Conservation (phyloP, 2,329 filamentous ascomycete genomes). For the Venturia carpophila region DNA sequence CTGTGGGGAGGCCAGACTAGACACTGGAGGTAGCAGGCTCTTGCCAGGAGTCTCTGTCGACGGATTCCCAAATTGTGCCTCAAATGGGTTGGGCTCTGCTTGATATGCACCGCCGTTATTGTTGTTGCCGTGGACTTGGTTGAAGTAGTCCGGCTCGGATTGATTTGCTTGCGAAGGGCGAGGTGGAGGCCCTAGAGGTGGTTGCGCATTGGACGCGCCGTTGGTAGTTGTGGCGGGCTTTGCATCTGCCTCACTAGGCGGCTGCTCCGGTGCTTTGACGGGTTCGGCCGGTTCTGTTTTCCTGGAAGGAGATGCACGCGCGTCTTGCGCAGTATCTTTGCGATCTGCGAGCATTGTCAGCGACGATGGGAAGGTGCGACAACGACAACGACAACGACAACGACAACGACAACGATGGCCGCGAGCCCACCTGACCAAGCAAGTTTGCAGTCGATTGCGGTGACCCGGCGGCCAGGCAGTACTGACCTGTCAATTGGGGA, state of each 20-base stretch:
- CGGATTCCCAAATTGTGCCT: conserved; percentile 74
- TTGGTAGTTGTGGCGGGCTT: conserved; percentile 25
- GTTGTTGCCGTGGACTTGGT: conserved; percentile 35
- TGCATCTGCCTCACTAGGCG: conserved; percentile 24
- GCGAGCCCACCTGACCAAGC: background rate
- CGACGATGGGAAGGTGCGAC: background rate
- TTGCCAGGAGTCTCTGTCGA: conserved; percentile 72
- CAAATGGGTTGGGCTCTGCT: conserved; percentile 93
- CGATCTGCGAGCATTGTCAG: background rate
- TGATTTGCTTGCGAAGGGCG: conserved; percentile 36
- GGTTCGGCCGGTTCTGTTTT: conserved; percentile 15
- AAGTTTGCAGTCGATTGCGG: background rate
- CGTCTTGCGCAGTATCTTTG: conserved; percentile 11
- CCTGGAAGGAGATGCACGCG: conserved; percentile 9
- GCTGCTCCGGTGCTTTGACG: conserved; percentile 14
- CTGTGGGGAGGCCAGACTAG: conserved; percentile 82
- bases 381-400: background rate
- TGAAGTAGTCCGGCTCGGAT: conserved; percentile 44
- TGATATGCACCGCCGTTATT: conserved; percentile 39
- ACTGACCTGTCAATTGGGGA: conserved; percentile 15
- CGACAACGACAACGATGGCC: background rate
- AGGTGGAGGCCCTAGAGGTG: conserved; percentile 45
- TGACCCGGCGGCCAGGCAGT: background rate
- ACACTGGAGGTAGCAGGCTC: conserved; percentile 77
- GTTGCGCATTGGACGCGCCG: conserved; percentile 34